These are phyloP conservation scores for Daldinia vernicosa DNA, from an alignment of 495 filamentous ascomycete genomes.

Conservation along the genomic window DNA sequence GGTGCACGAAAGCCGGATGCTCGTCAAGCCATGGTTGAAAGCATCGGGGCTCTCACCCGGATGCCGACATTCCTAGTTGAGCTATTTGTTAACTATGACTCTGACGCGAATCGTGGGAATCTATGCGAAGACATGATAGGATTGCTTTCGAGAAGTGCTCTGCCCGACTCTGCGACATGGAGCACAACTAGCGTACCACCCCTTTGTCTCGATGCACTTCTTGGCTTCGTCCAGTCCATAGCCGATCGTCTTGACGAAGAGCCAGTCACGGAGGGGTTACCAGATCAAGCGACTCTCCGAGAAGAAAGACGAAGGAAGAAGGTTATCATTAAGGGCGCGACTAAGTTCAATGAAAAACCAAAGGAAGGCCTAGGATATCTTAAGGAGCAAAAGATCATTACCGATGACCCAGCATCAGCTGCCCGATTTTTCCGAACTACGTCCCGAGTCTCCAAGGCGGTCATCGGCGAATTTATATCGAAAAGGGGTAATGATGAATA, in stretches of 20 bases:
- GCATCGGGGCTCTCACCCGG: slow-evolving; percentile 85
- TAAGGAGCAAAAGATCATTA: slow-evolving; percentile 82
- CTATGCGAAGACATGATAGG: slow-evolving; percentile 96
- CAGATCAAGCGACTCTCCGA: slow-evolving; percentile 68
- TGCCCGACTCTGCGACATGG: slow-evolving; percentile 98
- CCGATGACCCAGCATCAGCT: slow-evolving; percentile 74
- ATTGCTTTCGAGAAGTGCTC: slow-evolving; percentile 88
- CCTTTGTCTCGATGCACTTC: slow-evolving; percentile 88
- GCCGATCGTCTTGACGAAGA: slow-evolving; percentile 83
- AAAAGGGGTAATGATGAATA: slow-evolving; percentile 86
- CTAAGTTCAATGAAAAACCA: slow-evolving; percentile 94
- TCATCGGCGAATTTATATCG: slow-evolving; percentile 90
- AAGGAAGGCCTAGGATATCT: slow-evolving; percentile 90
- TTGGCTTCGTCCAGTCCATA: slow-evolving; percentile 91
- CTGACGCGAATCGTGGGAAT: slow-evolving; percentile 89
- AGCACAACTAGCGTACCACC: slow-evolving; percentile 98
- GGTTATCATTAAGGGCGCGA: slow-evolving; percentile 84
- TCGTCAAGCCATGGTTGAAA: slow-evolving; percentile 98
- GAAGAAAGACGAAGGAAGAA: slow-evolving; percentile 81
- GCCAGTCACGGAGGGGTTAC: slow-evolving; percentile 70
- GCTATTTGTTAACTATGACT: slow-evolving; percentile 98
- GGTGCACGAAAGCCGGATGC: slow-evolving; percentile 91
- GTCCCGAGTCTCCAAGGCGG: slow-evolving; percentile 84
- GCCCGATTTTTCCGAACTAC: slow-evolving; percentile 87
- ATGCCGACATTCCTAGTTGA: slow-evolving; percentile 96